Percentiles rank a stretch among this genome's conserved stretches.
Evolutionary conservation across 2,329 filamentous ascomycete species (phyloP).

Genomic region (Zalaria obscura): DNA sequence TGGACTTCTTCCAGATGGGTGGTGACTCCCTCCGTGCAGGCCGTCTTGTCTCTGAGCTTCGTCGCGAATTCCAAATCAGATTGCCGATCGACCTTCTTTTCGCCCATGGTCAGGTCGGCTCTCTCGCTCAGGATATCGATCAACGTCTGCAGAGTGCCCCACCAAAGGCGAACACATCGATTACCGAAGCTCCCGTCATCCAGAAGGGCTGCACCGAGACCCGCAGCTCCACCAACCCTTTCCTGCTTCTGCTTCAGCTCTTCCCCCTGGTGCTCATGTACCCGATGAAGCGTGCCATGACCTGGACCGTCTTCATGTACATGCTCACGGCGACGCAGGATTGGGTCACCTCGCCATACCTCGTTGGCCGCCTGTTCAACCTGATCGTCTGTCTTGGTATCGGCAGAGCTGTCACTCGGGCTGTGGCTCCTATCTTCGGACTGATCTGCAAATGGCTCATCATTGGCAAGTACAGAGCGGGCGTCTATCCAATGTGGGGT

Average conservation of each 20-base stretch:
- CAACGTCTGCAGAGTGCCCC: conserved; percentile 10
- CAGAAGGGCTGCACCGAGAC: conserved; percentile 22
- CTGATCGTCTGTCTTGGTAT: conserved; percentile 32
- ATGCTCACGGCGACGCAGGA: conserved; percentile 26
- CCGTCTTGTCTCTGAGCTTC: conserved; percentile 35
- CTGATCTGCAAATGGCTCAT: conserved; percentile 41
- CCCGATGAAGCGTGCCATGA: conserved; percentile 35
- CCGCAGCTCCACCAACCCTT: conserved; percentile 35
- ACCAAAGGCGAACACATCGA: conserved; percentile 6
- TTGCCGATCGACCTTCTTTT: conserved; percentile 40
- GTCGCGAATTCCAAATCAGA: conserved; percentile 34
- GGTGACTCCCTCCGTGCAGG: conserved; percentile 42
- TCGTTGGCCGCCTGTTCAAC: conserved; percentile 34
- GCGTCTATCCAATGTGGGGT: conserved; percentile 46
- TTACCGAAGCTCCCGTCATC: conserved; percentile 6
- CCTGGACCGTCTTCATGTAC: conserved; percentile 40
- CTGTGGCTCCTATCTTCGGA: conserved; percentile 31
- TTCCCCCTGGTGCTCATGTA: conserved; percentile 36
- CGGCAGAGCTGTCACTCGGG: conserved; percentile 25
- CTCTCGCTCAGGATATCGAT: conserved; percentile 25
- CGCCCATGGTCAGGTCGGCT: conserved; percentile 30
- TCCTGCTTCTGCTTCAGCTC: conserved; percentile 37
- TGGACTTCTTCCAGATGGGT: conserved; percentile 39
- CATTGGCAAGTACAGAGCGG: conserved; percentile 38
- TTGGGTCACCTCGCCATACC: conserved; percentile 24